Evolutionary conservation across 257 asterid species (phyloP), one percentile per base, ranked within the genome.

Genomic region (Leptodermis oblonga): DNA sequence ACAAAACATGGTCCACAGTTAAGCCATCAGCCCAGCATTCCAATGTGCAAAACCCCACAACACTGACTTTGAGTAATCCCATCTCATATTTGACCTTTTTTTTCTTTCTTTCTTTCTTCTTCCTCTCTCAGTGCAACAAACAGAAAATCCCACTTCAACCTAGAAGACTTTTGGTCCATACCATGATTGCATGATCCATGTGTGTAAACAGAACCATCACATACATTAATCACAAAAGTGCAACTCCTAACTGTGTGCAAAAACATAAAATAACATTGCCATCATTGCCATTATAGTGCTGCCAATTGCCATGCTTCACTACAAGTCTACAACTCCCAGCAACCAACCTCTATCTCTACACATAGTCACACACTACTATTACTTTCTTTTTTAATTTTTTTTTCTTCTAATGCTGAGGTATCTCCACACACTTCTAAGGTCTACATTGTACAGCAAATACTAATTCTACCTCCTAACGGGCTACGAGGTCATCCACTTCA

Each of bases 41-140:
- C 39, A 70, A 20, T 56, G 20, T 7, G 20, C n/a, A 13, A 51
- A 70, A 58, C 58, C 59, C 67, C 73, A 70, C 73, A 43, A 17
- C 2, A 60, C 33, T 60, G 45, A 33, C 65, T 34, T 34, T 23
- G n/a, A 34, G 4, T n/a, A 60, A 17, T 60, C 45, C 34, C 7
- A 62, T 36, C n/a, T n/a, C n/a, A n/a, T n/a, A n/a, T n/a, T n/a
- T 36, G 67, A 62, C 67, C 11, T 37, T 36, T 5, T 11, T 43
- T 43, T 1, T 5, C 1, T 41, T 15, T 1, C 17, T n/a, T n/a
- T n/a, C n/a, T n/a, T n/a, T n/a, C n/a, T n/a, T n/a, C n/a, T n/a
- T n/a, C n/a, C n/a, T n/a, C n/a, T n/a, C n/a, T 20, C 49, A 37
- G 17, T 36, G 33, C 48, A n/a, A 36, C 51, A 39, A 62, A 37